Conservation (phyloP, 345 rosid species). For the Hibiscus mutabilis region DNA sequence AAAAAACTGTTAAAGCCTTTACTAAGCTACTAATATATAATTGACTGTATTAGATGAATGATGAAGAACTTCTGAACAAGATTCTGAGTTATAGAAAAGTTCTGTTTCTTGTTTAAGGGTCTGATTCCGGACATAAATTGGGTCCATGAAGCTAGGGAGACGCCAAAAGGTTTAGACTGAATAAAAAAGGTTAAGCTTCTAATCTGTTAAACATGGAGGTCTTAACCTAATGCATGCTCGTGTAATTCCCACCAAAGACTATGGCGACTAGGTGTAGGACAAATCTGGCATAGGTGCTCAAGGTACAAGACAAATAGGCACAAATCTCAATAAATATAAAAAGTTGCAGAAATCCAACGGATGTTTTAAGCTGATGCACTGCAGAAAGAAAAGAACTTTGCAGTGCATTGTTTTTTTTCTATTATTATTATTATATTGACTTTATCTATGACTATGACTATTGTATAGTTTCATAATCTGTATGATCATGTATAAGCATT, state of each 20-base stretch:
- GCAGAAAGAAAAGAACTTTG: neutral
- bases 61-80: too few relatives aligned
- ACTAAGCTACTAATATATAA: too few relatives aligned
- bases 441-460: neutral
- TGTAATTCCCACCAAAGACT: neutral
- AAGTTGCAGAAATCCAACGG: conserved; percentile 18
- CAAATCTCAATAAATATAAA: conserved; percentile 10
- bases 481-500: neutral
- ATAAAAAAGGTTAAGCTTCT: too few relatives aligned
- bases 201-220: neutral
- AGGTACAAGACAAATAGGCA: neutral
- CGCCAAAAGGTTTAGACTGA: too few relatives aligned
- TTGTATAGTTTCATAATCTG: neutral
- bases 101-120: too few relatives aligned
- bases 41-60: too few relatives aligned
- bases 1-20: too few relatives aligned
- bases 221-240: neutral
- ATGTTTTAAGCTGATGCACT: neutral
- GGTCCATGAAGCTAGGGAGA: too few relatives aligned
- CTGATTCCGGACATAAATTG: too few relatives aligned
- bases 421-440: neutral
- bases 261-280: neutral
- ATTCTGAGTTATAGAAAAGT: too few relatives aligned
- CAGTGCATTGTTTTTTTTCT: conserved; percentile 3
- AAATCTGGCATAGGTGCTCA: neutral